Evolutionary conservation across 441 rosid species (phyloP).

Genomic region (Adansonia gregorii): DNA sequence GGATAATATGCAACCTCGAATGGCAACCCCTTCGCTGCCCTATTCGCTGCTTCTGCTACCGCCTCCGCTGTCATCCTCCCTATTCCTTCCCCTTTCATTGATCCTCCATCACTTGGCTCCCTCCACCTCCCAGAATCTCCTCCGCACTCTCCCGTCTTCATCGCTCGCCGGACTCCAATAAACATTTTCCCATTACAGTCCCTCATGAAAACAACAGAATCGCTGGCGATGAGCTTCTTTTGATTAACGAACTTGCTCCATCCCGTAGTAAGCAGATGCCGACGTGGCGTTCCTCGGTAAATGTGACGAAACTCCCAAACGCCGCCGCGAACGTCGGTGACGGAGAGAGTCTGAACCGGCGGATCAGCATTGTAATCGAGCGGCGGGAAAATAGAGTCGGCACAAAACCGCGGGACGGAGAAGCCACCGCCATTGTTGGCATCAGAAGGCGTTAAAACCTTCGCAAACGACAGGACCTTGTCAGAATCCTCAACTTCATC

Average conservation of each 20-base stretch:
- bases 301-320: slow-evolving; percentile 84
- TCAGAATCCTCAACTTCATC: slow-evolving; percentile 30
- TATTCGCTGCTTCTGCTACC: slow-evolving; percentile 54
- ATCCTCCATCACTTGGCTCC: slow-evolving; percentile 19
- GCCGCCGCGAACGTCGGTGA: slow-evolving; percentile 71
- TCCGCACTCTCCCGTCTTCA: slow-evolving; percentile 34
- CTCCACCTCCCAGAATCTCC: slow-evolving; percentile 26
- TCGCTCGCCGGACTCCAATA: slow-evolving; percentile 67
- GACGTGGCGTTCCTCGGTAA: slow-evolving; percentile 83
- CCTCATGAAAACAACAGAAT: slow-evolving; percentile 85
- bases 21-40: slow-evolving; percentile 55
- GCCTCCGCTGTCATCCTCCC: slow-evolving; percentile 53
- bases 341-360: slow-evolving; percentile 70
- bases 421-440: slow-evolving; percentile 96
- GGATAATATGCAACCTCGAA: slow-evolving; percentile 89
- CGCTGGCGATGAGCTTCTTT: slow-evolving; percentile 88
- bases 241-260: slow-evolving; percentile 92
- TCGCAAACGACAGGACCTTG: slow-evolving; percentile 58
- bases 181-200: slow-evolving; percentile 55
- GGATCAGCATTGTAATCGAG: slow-evolving; percentile 72
- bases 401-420: slow-evolving; percentile 88
- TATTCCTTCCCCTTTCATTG: slow-evolving; percentile 33
- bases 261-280: slow-evolving; percentile 87
- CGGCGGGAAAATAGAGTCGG: slow-evolving; percentile 77
- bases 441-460: slow-evolving; percentile 78